Evolutionary conservation across 2,329 filamentous ascomycete genomes (phyloP).

Genomic region (Fusarium nanum): DNA sequence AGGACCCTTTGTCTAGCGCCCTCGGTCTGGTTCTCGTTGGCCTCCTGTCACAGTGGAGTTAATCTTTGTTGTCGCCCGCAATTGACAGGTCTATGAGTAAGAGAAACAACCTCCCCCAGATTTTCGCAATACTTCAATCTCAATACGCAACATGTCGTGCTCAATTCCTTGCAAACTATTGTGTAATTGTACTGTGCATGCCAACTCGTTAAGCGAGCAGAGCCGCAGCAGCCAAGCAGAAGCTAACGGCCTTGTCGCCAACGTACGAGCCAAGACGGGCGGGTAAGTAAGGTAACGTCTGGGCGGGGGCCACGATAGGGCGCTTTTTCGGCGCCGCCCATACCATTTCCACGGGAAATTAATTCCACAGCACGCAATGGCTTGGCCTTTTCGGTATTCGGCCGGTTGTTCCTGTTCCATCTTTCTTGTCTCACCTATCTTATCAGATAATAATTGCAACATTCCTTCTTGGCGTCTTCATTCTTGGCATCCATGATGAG

Average conservation of each 20-base stretch:
- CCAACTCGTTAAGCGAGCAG: neutral
- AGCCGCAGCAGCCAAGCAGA: constrained; percentile 11
- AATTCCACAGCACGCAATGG: constrained; percentile 18
- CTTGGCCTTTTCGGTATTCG: neutral
- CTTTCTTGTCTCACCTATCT: neutral
- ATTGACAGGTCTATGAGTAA: neutral
- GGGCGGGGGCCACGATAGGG: neutral
- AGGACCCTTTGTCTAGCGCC: constrained; percentile 41
- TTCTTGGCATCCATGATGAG: neutral
- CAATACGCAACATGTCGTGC: constrained; percentile 22
- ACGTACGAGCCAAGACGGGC: constrained; percentile 13
- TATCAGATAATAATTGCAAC: neutral
- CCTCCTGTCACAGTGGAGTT: constrained; percentile 1
- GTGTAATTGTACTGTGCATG: constrained; percentile 1
- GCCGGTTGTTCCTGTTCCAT: neutral
- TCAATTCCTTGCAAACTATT: constrained; percentile 11
- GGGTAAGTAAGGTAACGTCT: neutral
- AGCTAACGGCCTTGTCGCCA: neutral
- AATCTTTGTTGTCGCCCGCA: neutral
- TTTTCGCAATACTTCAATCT: constrained; percentile 1
- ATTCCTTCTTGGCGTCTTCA: neutral
- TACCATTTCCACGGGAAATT: neutral
- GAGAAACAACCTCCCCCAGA: neutral
- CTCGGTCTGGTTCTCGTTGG: neutral
- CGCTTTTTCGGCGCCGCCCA: constrained; percentile 5